These are phyloP conservation scores for Naganishia vishniacii DNA, from an alignment of 768 basidiomycete genomes.

Conservation along the genomic window DNA sequence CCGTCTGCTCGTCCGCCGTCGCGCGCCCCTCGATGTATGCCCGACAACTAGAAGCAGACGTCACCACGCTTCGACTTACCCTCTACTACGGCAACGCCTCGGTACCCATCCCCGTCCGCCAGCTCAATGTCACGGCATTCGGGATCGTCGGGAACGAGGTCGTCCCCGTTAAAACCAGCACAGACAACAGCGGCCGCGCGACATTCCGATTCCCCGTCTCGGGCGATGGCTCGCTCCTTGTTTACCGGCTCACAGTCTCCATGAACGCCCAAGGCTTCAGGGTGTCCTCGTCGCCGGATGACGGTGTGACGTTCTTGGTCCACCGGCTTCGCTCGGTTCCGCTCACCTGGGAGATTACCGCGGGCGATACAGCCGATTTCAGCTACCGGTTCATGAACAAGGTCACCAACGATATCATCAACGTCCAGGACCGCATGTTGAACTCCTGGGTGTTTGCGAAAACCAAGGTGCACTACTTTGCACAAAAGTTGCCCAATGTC, in stretches of 20 bases:
- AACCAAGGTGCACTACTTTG: conserved; percentile 2
- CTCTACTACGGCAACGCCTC: background rate
- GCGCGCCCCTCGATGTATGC: conserved; percentile 6
- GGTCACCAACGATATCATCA: conserved; percentile 17
- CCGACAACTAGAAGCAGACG: background rate
- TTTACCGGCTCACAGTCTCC: conserved; percentile 9
- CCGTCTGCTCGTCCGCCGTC: background rate
- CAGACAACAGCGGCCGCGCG: conserved; percentile 8
- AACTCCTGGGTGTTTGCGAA: conserved; percentile 14
- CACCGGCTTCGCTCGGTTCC: conserved; percentile 5
- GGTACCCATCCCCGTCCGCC: background rate
- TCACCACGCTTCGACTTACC: background rate
- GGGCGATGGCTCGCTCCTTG: background rate
- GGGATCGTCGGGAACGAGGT: background rate
- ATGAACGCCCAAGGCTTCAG: conserved; percentile 11
- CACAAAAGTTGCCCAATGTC: background rate
- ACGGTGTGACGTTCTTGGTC: conserved; percentile 5
- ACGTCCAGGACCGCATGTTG: conserved; percentile 11
- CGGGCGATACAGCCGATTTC: background rate
- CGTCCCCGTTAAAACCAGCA: background rate
- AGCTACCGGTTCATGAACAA: conserved; percentile 22
- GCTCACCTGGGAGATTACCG: background rate
- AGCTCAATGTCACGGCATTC: conserved; percentile 1
- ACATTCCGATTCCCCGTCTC: background rate
- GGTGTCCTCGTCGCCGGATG: conserved; percentile 9